Evolutionary conservation across 768 basidiomycete genomes (phyloP), one percentile per base, ranked within the genome.

Genomic region (Mycena leptocephala): DNA sequence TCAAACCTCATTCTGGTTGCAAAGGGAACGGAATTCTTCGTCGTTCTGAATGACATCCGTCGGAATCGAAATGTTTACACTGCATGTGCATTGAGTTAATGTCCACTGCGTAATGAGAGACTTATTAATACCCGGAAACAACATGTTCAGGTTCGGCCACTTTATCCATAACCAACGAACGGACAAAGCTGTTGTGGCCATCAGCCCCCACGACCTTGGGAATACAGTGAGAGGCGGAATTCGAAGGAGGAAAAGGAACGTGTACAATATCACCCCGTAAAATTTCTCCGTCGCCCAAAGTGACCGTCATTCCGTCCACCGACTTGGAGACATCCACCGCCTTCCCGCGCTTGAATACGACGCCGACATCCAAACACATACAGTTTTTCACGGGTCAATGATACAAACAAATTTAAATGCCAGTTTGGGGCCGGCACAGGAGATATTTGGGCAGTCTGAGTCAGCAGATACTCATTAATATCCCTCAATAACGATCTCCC

Each of bases 151-250:
- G 32, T 33, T 73, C 58, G 3, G 20, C 22, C 2, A 20, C 37
- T 28, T 62, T 56, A 22, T 46, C 39, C 43, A 72, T 30, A 16
- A 79, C 69, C 32, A 74, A 55, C 1, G 75, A 58, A 13, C 78
- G 78, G 13, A 72, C 63, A 18, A 83, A 66, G 76, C 89, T 89
- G 82, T 90, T 90, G 53, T 90, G 69, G 2, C 78, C 78, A 65
- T 79, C 78, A n/a, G 76, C 78, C 14, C 78, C 78, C 5, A 79
- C 43, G 43, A 77, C 70, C 76, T 77, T 37, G n/a, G n/a, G n/a
- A n/a, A n/a, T 26, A 35, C n/a, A 35, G 33, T 53, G 37, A 46
- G 46, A 16, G 8, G n/a, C 39, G 20, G 22, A 1, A 20, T 46
- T 5, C 26, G 18, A 39, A 16, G 35, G 24, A 53, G 28, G n/a